phyloP scores from a whole-genome alignment of 2,329 filamentous ascomycete species.

The Colletotrichum agaves region DNA sequence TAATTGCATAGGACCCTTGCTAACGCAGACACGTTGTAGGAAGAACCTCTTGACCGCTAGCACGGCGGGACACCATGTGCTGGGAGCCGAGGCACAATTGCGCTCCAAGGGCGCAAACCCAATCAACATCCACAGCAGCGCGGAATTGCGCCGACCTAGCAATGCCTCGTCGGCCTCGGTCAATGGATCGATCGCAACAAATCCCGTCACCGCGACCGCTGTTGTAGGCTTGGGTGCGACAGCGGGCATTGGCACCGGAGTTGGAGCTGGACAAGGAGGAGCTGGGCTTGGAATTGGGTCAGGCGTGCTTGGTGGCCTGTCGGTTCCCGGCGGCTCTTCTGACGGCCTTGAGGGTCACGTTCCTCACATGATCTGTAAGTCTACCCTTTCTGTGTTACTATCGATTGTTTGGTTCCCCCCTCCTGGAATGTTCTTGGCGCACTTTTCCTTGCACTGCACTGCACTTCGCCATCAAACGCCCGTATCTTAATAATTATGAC shows the following conservation, averaged over 20 bases:
- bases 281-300: constrained; percentile 30
- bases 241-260: constrained; percentile 20
- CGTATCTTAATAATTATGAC: neutral
- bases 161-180: constrained; percentile 42
- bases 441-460: too few species aligned
- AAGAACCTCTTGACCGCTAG: constrained; percentile 56
- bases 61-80: constrained; percentile 46
- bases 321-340: constrained; percentile 34
- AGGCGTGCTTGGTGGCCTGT: constrained; percentile 30
- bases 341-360: constrained; percentile 54
- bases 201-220: constrained; percentile 11
- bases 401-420: neutral
- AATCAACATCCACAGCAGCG: constrained; percentile 49
- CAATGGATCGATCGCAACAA: constrained; percentile 40
- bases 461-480: neutral
- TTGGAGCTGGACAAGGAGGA: constrained; percentile 32
- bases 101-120: constrained; percentile 51
- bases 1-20: constrained; percentile 4
- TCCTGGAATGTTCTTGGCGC: neutral
- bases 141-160: constrained; percentile 53
- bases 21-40: constrained; percentile 43
- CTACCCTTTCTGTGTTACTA: neutral
- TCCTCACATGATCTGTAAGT: constrained; percentile 62
- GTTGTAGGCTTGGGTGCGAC: constrained; percentile 19
- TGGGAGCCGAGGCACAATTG: constrained; percentile 58